Evolutionary conservation across 2,329 filamentous ascomycete genomes (phyloP), one percentile per base, ranked within the genome.

Genomic region (Elsinoe fawcettii): DNA sequence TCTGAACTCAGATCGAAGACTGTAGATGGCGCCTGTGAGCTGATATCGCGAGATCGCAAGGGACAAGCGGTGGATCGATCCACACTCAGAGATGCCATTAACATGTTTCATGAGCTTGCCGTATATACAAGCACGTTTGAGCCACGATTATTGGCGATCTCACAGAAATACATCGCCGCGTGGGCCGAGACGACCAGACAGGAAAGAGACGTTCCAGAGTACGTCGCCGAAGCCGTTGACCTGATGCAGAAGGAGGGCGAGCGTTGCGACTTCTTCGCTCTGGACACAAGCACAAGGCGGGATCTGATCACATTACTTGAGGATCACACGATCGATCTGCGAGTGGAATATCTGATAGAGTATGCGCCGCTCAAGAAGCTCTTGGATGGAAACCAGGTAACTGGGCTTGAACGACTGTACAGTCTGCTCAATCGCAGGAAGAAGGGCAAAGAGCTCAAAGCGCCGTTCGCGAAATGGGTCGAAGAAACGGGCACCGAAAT

Each of bases 41-140:
- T 97, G 43, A 80, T 97, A 14, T 77, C 85, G 27, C 80, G 80
- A 43, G 88, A 96, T 68, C 83, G 93, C 53, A 76, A 73, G 37
- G 77, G 69, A 6, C 72, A 71, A 70, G 79, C 66, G 64, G 65
- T 80, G 1, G 83, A 87, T 62, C 82, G 90, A 62, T 71, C 80
- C 0, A 70, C 73, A n/a, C 81, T 97, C 55, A 83, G 81, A 62
- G 83, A 88, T 57, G 80, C 87, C 0, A 82, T 97, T 53, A 81
- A 84, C 59, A 90, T 96, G 81, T 80, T 97, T 60, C 85, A 95
- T 64, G 82, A 90, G n/a, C 80, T 96, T 46, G 83, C 85, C 56
- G 82, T 92, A 2, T 99, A 97, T 69, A 81, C 79, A 0, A 85
- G 79, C 59, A 77, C 81, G 12, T 96, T 99, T 64, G 93, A 97